These are phyloP conservation scores for Pseudocohnilembus persalinus DNA, from an alignment of 169 alveolate genomes.

Conservation along the genomic window DNA sequence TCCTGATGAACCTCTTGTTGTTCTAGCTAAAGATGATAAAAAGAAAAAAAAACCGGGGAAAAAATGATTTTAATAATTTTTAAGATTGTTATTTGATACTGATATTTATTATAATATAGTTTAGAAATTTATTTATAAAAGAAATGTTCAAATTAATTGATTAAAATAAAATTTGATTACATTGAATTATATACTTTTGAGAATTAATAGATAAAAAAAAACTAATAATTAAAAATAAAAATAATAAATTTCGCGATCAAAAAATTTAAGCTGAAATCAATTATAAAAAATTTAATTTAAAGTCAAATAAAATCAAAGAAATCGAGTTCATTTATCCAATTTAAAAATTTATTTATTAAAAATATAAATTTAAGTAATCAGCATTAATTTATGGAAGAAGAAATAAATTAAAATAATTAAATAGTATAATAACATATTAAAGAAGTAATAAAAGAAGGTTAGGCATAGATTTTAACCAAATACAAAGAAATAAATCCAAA, in stretches of 20 bases:
- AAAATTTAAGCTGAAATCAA: too few species aligned
- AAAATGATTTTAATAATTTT: too few species aligned
- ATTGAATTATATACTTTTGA: too few species aligned
- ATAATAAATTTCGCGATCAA: too few species aligned
- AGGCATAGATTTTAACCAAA: conserved; percentile 33
- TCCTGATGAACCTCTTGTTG: conserved; percentile 39
- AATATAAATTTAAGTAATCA: background rate
- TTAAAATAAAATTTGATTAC: too few species aligned
- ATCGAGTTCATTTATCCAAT: background rate
- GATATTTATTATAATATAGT: background rate
- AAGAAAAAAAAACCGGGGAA: conserved; percentile 41
- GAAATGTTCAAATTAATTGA: too few species aligned
- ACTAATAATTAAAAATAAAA: too few species aligned
- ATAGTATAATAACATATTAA: background rate
- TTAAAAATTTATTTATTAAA: conserved; percentile 3
- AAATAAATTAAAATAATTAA: background rate
- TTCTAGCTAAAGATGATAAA: conserved; percentile 43
- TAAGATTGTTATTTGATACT: too few species aligned
- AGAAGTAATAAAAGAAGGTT: conserved; percentile 25
- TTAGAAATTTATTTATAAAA: background rate
- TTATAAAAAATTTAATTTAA: too few species aligned
- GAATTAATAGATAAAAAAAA: too few species aligned
- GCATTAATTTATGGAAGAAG: too few species aligned
- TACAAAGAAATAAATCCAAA: conserved; percentile 12
- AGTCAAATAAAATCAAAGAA: background rate